A percentile compares a stretch with the other conserved stretches of the same genome.
Conservation (phyloP, 1,284 basidiomycete species). For the Pseudozyma flocculosa region DNA sequence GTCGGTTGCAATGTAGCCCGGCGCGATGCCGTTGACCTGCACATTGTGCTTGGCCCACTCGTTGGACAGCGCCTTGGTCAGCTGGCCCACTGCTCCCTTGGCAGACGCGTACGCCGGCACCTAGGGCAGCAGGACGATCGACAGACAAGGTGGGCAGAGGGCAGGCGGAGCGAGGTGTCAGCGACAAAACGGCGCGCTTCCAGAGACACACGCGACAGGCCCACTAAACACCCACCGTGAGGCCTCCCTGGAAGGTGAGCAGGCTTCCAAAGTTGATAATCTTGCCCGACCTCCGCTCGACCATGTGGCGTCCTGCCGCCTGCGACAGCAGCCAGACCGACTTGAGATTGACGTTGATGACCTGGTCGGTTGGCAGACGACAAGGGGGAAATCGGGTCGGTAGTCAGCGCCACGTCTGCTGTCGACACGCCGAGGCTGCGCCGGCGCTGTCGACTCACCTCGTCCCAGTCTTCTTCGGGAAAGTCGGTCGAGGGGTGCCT, state of each 20-base stretch:
- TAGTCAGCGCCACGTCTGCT: too few species aligned
- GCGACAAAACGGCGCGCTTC: too few species aligned
- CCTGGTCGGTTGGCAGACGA: slow-evolving; percentile 2
- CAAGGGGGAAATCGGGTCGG: too few species aligned
- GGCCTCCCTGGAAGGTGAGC: slow-evolving; percentile 54
- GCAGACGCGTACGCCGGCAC: slow-evolving; percentile 88
- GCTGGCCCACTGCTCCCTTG: slow-evolving; percentile 69
- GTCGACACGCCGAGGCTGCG: too few species aligned
- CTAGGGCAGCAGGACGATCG: too few species aligned
- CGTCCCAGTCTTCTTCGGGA: slow-evolving; percentile 82
- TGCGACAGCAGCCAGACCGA: slow-evolving; percentile 42
- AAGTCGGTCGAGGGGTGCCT: slow-evolving; percentile 66
- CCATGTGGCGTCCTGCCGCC: slow-evolving; percentile 45
- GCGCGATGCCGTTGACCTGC: slow-evolving; percentile 81
- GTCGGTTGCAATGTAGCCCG: slow-evolving; percentile 48
- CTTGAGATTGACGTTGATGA: slow-evolving; percentile 51
- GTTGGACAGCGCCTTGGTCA: slow-evolving; percentile 62
- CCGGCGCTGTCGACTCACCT: slow-evolving; percentile 55
- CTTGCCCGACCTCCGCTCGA: slow-evolving; percentile 35
- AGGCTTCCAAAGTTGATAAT: slow-evolving; percentile 52
- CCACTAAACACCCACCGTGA: slow-evolving; percentile 17
- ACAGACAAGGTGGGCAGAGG: too few species aligned
- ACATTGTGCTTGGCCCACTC: slow-evolving; percentile 80
- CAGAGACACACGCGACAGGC: too few species aligned
- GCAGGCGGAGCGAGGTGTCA: too few species aligned